phyloP scores from a whole-genome alignment of 116 monocot species.

The Phalaenopsis hybrid region DNA sequence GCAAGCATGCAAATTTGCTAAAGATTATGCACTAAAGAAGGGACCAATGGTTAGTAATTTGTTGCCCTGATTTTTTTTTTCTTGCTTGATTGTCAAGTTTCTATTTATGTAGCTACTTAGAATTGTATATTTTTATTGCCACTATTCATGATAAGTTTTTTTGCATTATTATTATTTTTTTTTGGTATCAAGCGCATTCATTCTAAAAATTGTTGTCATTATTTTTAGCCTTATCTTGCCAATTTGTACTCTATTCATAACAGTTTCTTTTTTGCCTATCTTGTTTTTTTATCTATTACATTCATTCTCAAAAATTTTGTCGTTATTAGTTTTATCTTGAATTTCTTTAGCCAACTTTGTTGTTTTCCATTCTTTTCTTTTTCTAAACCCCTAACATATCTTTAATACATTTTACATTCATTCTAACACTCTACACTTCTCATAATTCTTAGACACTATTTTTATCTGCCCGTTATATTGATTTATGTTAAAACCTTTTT shows the following conservation, averaged over 20 bases:
- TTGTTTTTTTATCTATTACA: not conserved
- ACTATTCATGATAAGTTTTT: not conserved
- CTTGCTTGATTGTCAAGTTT: not conserved
- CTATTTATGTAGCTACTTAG: not conserved
- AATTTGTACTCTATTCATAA: not conserved
- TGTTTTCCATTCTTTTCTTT: not conserved
- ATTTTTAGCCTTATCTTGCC: not conserved
- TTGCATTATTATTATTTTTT: not conserved
- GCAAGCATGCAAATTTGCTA: conserved; percentile 91
- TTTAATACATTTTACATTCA: not conserved
- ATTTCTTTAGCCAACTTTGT: not conserved
- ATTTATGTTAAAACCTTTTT: not conserved
- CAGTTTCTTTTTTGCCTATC: too few species aligned
- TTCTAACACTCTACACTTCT: not conserved
- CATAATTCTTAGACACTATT: not conserved
- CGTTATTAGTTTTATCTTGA: not conserved
- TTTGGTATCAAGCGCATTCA: not conserved
- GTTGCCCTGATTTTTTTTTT: not conserved
- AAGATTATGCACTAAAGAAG: conserved; percentile 75
- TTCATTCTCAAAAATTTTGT: not conserved
- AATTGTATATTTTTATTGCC: not conserved
- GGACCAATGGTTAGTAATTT: conserved; percentile 79
- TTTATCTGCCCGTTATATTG: not conserved
- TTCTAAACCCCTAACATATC: not conserved
- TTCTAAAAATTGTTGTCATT: not conserved